Evolutionary conservation across 2,329 filamentous ascomycete genomes (phyloP), one percentile per base, ranked within the genome.

Genomic region (Annulohypoxylon truncatum): DNA sequence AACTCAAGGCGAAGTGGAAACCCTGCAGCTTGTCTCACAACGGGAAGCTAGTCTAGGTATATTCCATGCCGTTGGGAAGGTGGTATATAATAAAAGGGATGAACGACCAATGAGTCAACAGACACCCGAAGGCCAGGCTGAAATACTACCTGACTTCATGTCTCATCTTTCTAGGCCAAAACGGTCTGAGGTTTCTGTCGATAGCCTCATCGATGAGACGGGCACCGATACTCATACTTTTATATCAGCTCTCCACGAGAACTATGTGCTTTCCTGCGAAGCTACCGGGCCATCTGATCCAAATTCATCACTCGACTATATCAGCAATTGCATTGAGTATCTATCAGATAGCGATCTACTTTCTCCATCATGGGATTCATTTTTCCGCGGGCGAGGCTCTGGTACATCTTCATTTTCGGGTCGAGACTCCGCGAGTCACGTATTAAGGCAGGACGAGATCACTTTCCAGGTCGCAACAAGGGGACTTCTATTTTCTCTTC

Each of bases 61-160:
- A 53, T 99, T 99, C 75, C 96, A 99, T 77, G 94, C 96, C 0
- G 92, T 98, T 10, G 96, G 95, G 2, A 97, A 96, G 76, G 92
- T 99, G 2, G 90, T 98, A 0, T 97, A 98, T 81, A 99, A 99
- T 81, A 99, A 97, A 77, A 87, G 96, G 47, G 86, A 91, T 20
- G 88, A 90, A 26, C 76, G 66, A 47, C 78, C 79, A 3, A 79
- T 83, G 10, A 71, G 77, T 7, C 75, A 76, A 7, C 35, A 67
- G 15, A 74, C 75, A 13, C 61, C 62, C 7, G 79, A 83, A 29
- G 76, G 78, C 2, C 78, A 79, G 15, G 81, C 81, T 2, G 89
- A 91, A 71, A 78, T 78, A 22, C 80, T 93, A 15, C 90, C 90
- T 4, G 72, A 77, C n/a, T 86, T 88, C 76, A 77, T 92, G 33